Conservation (phyloP, 768 basidiomycete species). For the Tricholoma furcatifolium region DNA sequence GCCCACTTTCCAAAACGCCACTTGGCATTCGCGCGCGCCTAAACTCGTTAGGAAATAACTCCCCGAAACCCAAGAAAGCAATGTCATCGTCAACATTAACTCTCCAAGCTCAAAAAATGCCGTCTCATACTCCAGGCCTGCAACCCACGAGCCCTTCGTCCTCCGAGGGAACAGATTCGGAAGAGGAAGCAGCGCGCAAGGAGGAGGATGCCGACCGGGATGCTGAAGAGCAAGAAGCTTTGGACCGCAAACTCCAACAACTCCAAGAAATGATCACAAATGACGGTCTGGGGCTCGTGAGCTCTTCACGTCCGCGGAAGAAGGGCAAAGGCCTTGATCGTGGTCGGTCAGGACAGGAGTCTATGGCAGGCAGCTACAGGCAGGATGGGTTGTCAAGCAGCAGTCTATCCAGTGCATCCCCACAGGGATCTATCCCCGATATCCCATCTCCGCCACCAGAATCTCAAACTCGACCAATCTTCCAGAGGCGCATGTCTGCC, state of each 20-base stretch:
- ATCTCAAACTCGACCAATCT: constrained; percentile 52
- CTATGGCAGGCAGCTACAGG: constrained; percentile 33
- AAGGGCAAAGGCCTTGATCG: constrained; percentile 45
- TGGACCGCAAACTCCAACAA: constrained; percentile 67
- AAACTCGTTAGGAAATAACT: constrained; percentile 61
- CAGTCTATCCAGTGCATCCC: constrained; percentile 74
- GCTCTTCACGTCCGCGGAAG: constrained; percentile 30
- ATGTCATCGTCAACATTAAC: constrained; percentile 74
- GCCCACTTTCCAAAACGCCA: constrained; percentile 46
- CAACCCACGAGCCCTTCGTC: constrained; percentile 51
- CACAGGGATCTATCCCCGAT: constrained; percentile 76
- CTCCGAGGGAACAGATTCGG: constrained; percentile 53
- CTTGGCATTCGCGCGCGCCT: constrained; percentile 69
- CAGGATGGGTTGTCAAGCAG: constrained; percentile 45
- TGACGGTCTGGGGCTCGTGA: constrained; percentile 71
- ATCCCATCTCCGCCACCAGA: constrained; percentile 72
- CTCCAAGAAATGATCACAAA: constrained; percentile 73
- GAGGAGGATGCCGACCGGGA: constrained; percentile 71
- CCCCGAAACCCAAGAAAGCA: constrained; percentile 51
- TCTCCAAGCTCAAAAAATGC: constrained; percentile 49
- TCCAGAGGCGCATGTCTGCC: constrained; percentile 48
- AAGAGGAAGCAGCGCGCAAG: constrained; percentile 59
- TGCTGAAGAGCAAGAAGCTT: constrained; percentile 64
- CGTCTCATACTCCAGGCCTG: constrained; percentile 27
- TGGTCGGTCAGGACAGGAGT: constrained; percentile 39